Conservation (phyloP, 306 rosid species). For the Castanea mollissima region DNA sequence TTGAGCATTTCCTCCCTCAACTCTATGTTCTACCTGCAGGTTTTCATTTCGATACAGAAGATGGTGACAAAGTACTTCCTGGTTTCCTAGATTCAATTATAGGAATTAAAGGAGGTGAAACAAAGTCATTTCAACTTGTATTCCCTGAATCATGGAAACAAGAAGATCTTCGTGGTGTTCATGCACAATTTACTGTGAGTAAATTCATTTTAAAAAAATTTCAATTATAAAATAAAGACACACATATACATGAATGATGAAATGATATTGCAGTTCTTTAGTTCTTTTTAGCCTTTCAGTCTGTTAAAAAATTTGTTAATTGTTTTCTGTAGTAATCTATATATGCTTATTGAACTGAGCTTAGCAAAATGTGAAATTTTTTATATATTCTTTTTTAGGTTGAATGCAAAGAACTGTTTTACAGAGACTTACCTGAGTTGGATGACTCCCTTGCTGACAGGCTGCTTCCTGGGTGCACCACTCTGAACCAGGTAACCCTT, state of each 20-base stretch:
- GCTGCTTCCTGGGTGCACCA: slow-evolving; percentile 82
- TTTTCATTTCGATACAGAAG: slow-evolving; percentile 83
- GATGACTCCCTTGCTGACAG: slow-evolving; percentile 80
- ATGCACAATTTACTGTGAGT: slow-evolving; percentile 90
- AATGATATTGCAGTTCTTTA: neutral
- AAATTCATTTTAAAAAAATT: neutral
- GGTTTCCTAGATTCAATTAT: slow-evolving; percentile 76
- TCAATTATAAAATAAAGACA: neutral
- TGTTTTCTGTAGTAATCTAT: neutral
- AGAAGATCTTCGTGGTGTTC: slow-evolving; percentile 74
- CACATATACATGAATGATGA: neutral
- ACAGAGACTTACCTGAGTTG: slow-evolving; percentile 83
- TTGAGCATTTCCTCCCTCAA: slow-evolving; percentile 25
- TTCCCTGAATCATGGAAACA: slow-evolving; percentile 95
- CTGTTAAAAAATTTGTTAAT: neutral
- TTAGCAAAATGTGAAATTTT: neutral
- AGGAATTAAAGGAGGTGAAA: slow-evolving; percentile 74
- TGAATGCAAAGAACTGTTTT: slow-evolving; percentile 90
- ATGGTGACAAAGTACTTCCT: slow-evolving; percentile 64
- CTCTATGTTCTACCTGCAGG: slow-evolving; percentile 45
- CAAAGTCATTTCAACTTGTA: slow-evolving; percentile 78
- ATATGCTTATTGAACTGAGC: slow-evolving; percentile 5
- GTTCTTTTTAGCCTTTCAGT: neutral
- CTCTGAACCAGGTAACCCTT: slow-evolving; percentile 62
- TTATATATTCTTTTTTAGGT: slow-evolving; percentile 52